Evolutionary conservation across 192 early-diverging fungal genomes (phyloP), one percentile per base, ranked within the genome.

Genomic region (Fimicolochytrium jonesii): DNA sequence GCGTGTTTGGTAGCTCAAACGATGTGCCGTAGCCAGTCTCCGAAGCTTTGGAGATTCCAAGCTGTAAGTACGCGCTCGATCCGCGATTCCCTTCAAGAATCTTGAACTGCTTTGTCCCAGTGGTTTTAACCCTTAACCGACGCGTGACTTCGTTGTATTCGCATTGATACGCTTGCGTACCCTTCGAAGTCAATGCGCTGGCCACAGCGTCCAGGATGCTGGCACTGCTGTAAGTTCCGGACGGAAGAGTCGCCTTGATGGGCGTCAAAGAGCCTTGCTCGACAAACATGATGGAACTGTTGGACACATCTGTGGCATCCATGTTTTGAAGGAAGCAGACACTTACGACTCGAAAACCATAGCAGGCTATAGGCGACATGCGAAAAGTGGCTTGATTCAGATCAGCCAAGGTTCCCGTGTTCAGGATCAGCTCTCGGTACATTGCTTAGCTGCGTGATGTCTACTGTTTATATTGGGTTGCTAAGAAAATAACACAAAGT

Each of bases 101-200:
- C 23, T 55, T 28, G 53, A 55, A 55, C 2, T 49, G n/a, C 26
- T 49, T 49, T 1, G 46, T 51, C 0, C 58, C 58, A 7, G 57
- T 28, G 18, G 60, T 37, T 6, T 45, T 4, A 4, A 61, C 18
- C 17, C 47, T 61, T 18, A 61, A 39, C 30, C 45, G 17, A 2
- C 35, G 1, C 1, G 31, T 49, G 30, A 61, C 25, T 51, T 31
- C 13, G 32, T 34, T 29, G 36, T 61, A 61, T 31, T 2, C 39
- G 0, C 13, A 25, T 11, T 2, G 6, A 23, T 64, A 64, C 2
- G 49, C 20, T 30, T 55, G 51, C 15, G 62, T 26, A 18, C 62
- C 62, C 0, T 22, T 41, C n/a, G 31, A 17, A 9, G 50, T 41
- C 53, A 55, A n/a, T 55, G 53, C 25, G 28, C 13, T 3, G 1